Evolutionary conservation across 495 filamentous ascomycete genomes (phyloP), one percentile per base, ranked within the genome.

Genomic region (Pseudoneurospora amorphoporcata): DNA sequence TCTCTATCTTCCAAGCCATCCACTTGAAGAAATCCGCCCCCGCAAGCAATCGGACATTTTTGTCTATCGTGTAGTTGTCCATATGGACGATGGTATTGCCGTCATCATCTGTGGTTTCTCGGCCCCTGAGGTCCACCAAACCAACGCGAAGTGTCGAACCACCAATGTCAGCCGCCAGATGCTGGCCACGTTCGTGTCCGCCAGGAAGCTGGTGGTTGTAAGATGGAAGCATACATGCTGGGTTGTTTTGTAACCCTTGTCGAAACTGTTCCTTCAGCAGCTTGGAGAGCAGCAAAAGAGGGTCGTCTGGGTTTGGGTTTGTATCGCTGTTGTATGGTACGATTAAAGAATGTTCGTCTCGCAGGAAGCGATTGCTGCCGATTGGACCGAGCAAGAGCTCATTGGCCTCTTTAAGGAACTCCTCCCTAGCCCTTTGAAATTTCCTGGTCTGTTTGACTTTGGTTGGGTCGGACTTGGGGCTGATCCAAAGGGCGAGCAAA

Each of bases 71-170:
- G 78, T 85, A 87, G 53, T 80, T 82, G 68, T 81, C 78, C 76
- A 84, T 82, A 23, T 79, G 83, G 68, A 87, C 73, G 68, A 88
- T 87, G 38, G 74, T 73, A 68, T 75, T 81, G 75, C 81, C 80
- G 17, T 19, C 23, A 6, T 71, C 12, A 16, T 73, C 14, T 71
- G 69, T 71, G 14, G 74, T 41, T 72, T 80, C 70, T 83, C 84
- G 7, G 39, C 77, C 71, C 70, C 88, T 80, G 75, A 96, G 82
- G 71, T 94, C 88, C 70, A 95, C 90, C 75, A 95, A 85, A 10
- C 90, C 92, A 19, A 94, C 92, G 68, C 93, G 87, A 69, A 96
- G 82, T 43, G 93, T 96, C 71, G 91, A 94, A 3, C 93, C 93
- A 42, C 93, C 93, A 16, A 90, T 85, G 76, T 90, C 88, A 16